Conservation (phyloP, 495 filamentous ascomycete species). For the Cladorrhinum samala region DNA sequence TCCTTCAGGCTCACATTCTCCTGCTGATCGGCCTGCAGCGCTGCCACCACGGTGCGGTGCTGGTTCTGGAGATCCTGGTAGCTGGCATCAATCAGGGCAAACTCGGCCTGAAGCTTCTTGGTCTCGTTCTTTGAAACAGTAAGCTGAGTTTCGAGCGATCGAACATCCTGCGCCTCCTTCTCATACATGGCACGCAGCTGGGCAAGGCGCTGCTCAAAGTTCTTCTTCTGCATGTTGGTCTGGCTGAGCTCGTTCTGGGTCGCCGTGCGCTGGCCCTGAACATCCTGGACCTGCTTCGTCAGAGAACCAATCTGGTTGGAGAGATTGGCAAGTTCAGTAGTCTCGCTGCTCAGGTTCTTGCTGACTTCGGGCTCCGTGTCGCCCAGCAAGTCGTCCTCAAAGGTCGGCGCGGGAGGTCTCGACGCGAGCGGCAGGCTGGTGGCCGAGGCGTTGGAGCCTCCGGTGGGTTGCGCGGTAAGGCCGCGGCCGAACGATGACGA, state of each 20-base stretch:
- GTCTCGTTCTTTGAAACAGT: slow-evolving; percentile 69
- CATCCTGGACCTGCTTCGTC: slow-evolving; percentile 87
- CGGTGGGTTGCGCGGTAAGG: slow-evolving; percentile 71
- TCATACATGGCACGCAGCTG: slow-evolving; percentile 85
- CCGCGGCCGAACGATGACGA: slow-evolving; percentile 85
- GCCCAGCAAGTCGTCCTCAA: slow-evolving; percentile 85
- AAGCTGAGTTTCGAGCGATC: slow-evolving; percentile 76
- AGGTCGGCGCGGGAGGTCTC: slow-evolving; percentile 38
- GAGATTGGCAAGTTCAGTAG: slow-evolving; percentile 88
- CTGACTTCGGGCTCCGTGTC: slow-evolving; percentile 87
- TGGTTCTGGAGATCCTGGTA: slow-evolving; percentile 81
- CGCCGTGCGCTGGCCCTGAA: slow-evolving; percentile 69
- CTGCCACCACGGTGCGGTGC: slow-evolving; percentile 65
- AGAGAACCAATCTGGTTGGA: slow-evolving; percentile 90
- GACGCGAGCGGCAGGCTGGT: slow-evolving; percentile 15
- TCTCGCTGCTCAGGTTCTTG: slow-evolving; percentile 81
- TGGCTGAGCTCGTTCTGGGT: slow-evolving; percentile 76
- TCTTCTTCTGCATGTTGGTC: slow-evolving; percentile 75
- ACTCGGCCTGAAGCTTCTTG: slow-evolving; percentile 72
- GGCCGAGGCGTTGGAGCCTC: slow-evolving; percentile 54
- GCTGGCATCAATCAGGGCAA: slow-evolving; percentile 71
- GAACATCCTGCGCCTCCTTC: slow-evolving; percentile 82
- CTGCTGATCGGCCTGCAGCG: slow-evolving; percentile 77
- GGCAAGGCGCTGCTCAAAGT: slow-evolving; percentile 80
- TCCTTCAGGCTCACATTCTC: slow-evolving; percentile 86